Percentiles rank a stretch among this genome's conserved stretches.
Conservation (phyloP, 495 filamentous ascomycete species). For the Aspergillus haitiensis region DNA sequence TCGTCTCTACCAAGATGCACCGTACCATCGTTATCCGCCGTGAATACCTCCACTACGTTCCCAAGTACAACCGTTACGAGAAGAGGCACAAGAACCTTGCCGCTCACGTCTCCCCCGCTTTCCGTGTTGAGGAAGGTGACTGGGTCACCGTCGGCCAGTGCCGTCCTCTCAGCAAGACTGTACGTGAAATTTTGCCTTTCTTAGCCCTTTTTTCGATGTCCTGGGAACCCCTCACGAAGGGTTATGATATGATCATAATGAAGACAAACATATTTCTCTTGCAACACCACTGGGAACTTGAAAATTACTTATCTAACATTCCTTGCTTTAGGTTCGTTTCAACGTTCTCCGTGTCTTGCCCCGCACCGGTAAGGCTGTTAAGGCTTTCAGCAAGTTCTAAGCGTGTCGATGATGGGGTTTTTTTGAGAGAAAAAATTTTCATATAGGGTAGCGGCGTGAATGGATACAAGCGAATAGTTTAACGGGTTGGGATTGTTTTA, state of each 20-base stretch:
- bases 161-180: conserved; percentile 97
- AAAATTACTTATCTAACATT: conserved; percentile 24
- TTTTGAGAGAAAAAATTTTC: conserved; percentile 35
- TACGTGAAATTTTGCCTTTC: conserved; percentile 51
- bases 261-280: neutral
- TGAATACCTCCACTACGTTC: conserved; percentile 99
- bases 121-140: conserved; percentile 99
- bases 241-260: neutral
- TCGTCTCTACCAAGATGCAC: conserved; percentile 99
- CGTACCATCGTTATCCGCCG: conserved; percentile 98
- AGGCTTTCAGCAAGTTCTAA: conserved; percentile 98
- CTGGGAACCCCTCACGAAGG: neutral
- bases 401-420: conserved; percentile 38
- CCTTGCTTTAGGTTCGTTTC: conserved; percentile 78
- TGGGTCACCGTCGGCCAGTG: conserved; percentile 99
- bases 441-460: conserved; percentile 49
- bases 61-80: conserved; percentile 99
- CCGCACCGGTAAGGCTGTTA: conserved; percentile 93
- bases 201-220: neutral
- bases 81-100: conserved; percentile 99
- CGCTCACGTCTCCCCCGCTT: conserved; percentile 97
- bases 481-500: conserved; percentile 51
- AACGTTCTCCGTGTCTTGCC: conserved; percentile 97
- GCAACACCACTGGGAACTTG: neutral
- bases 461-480: conserved; percentile 46